These are phyloP conservation scores for Macrolepiota fuliginosa DNA, from an alignment of 768 basidiomycete genomes.

Conservation along the genomic window DNA sequence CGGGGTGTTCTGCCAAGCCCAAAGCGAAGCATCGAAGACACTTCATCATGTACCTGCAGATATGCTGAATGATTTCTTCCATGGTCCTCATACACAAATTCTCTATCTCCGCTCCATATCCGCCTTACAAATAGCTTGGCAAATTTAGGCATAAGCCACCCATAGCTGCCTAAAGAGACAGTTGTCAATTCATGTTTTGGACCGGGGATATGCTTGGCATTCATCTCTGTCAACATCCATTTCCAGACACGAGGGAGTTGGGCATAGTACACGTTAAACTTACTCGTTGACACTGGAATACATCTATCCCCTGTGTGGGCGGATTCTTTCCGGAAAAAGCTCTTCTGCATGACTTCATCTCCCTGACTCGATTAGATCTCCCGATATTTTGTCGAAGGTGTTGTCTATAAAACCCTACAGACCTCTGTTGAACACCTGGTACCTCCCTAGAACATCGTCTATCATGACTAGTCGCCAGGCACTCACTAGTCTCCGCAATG, in stretches of 20 bases:
- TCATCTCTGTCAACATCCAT: background rate
- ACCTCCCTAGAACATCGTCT: conserved; percentile 11
- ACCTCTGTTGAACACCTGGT: background rate
- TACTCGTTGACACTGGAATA: background rate
- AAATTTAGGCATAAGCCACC: background rate
- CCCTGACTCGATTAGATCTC: conserved; percentile 9
- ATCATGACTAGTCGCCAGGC: conserved; percentile 16
- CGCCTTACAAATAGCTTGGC: conserved; percentile 17
- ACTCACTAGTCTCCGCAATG: conserved; percentile 18
- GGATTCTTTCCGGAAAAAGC: conserved; percentile 2
- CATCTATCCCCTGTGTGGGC: background rate
- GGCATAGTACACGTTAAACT: background rate
- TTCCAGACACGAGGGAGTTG: conserved; percentile 9
- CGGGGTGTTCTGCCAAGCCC: conserved; percentile 7
- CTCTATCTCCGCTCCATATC: conserved; percentile 28
- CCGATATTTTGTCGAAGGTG: conserved; percentile 8
- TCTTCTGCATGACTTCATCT: conserved; percentile 6
- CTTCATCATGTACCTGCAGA: background rate
- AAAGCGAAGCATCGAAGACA: background rate
- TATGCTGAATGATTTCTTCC: background rate
- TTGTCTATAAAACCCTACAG: conserved; percentile 3
- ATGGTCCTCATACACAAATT: conserved; percentile 8
- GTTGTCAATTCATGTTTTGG: conserved; percentile 5
- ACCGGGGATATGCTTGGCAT: conserved; percentile 17
- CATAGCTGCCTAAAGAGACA: background rate